Conservation (phyloP, 768 basidiomycete species). For the Mycena galopus region DNA sequence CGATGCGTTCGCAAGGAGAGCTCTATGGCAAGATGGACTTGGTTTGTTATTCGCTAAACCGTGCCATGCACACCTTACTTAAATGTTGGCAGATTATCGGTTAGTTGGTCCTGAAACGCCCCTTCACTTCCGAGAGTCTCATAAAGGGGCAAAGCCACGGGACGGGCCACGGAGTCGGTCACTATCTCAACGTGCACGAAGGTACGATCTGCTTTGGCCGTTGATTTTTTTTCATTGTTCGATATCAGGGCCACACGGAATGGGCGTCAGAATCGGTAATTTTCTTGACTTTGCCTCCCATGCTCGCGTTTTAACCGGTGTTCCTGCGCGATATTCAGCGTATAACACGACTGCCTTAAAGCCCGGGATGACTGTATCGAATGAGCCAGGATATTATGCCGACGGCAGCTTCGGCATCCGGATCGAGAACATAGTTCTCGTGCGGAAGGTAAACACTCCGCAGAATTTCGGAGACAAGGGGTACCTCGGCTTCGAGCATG, state of each 20-base stretch:
- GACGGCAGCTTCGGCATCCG: conserved; percentile 94
- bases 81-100: conserved; percentile 65
- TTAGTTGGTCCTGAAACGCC: conserved; percentile 41
- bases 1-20: conserved; percentile 83
- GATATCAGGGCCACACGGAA: conserved; percentile 67
- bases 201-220: conserved; percentile 47
- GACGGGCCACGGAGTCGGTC: conserved; percentile 95
- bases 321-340: conserved; percentile 48
- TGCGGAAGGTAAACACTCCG: conserved; percentile 75
- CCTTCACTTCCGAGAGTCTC: conserved; percentile 13
- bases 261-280: conserved; percentile 68
- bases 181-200: conserved; percentile 96
- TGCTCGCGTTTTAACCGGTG: not conserved
- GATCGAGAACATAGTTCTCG: conserved; percentile 90
- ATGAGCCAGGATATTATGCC: conserved; percentile 94
- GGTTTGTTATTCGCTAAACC: conserved; percentile 57
- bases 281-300: not conserved
- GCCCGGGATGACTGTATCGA: conserved; percentile 91
- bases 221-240: not conserved
- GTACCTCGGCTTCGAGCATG: conserved; percentile 85
- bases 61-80: conserved; percentile 6
- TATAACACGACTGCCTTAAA: conserved; percentile 82
- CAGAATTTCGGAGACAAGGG: conserved; percentile 88
- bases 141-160: conserved; percentile 70
- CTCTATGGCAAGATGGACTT: conserved; percentile 90